Conservation (phyloP, 1,284 basidiomycete genomes). For the Leccinum griseonigrum region DNA sequence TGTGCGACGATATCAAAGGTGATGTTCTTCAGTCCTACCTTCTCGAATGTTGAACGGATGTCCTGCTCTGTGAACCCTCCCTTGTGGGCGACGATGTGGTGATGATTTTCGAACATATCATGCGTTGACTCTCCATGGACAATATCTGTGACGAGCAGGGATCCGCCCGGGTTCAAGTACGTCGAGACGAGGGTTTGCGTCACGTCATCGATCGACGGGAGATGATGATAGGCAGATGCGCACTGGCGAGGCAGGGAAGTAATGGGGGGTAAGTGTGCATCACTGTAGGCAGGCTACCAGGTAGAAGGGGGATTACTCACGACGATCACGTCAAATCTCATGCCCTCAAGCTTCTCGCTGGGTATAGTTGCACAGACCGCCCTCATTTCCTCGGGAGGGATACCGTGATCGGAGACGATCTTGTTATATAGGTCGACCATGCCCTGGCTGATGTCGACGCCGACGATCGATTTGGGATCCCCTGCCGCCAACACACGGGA, state of each 20-base stretch:
- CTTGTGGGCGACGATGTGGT: slow-evolving; percentile 51
- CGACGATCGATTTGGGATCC: slow-evolving; percentile 54
- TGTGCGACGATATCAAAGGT: slow-evolving; percentile 35
- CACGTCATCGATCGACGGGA: slow-evolving; percentile 46
- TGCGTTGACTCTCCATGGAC: slow-evolving; percentile 26
- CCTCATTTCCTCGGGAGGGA: slow-evolving; percentile 55
- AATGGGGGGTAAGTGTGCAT: neutral
- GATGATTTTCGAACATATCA: slow-evolving; percentile 25
- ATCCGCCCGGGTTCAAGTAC: slow-evolving; percentile 61
- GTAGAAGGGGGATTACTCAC: slow-evolving; percentile 33
- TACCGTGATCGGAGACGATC: slow-evolving; percentile 53
- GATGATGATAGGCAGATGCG: slow-evolving; percentile 66
- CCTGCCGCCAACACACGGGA: slow-evolving; percentile 54
- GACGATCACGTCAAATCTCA: slow-evolving; percentile 61
- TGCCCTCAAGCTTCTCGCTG: slow-evolving; percentile 43
- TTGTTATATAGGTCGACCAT: slow-evolving; percentile 66
- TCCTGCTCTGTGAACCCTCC: slow-evolving; percentile 48
- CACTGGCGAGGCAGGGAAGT: slow-evolving; percentile 45
- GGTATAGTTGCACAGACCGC: slow-evolving; percentile 48
- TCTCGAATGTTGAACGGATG: slow-evolving; percentile 46
- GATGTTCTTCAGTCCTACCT: slow-evolving; percentile 45
- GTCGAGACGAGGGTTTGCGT: slow-evolving; percentile 48
- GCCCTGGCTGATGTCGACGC: slow-evolving; percentile 66
- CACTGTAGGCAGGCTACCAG: neutral
- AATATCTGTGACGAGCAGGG: slow-evolving; percentile 59